Conservation (phyloP, 2,329 filamentous ascomycete species). For the Exophiala sp. region DNA sequence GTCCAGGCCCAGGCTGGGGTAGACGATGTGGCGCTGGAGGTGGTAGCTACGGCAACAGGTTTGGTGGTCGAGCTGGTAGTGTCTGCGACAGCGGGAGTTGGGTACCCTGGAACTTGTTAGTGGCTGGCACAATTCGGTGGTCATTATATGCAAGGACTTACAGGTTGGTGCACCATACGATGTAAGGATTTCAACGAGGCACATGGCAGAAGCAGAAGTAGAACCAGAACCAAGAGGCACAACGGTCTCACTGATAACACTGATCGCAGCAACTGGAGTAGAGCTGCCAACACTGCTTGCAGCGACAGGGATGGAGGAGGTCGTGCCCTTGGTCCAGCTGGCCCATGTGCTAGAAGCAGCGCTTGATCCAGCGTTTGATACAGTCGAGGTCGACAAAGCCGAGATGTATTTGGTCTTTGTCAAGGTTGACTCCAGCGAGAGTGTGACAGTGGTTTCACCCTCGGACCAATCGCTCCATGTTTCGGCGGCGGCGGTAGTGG, state of each 20-base stretch:
- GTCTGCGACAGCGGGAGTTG: constrained; percentile 15
- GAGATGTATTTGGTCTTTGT: constrained; percentile 67
- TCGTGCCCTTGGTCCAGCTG: constrained; percentile 30
- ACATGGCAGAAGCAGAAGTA: constrained; percentile 9
- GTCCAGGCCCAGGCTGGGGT: background rate
- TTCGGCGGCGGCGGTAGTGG: background rate
- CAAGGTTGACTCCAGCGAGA: constrained; percentile 61
- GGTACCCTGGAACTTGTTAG: constrained; percentile 16
- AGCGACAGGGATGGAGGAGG: constrained; percentile 13
- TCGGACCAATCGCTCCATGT: constrained; percentile 17
- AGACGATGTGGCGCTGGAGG: background rate
- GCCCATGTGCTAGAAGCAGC: constrained; percentile 29
- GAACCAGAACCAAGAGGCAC: constrained; percentile 5
- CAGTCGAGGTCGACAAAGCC: constrained; percentile 63
- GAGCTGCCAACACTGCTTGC: constrained; percentile 8
- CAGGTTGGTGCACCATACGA: constrained; percentile 27
- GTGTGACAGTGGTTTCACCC: constrained; percentile 58
- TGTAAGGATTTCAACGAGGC: constrained; percentile 20
- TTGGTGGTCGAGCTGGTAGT: background rate
- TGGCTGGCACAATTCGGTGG: background rate
- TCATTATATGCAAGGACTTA: constrained; percentile 14
- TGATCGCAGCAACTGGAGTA: constrained; percentile 16
- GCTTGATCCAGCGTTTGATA: constrained; percentile 16
- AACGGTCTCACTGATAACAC: constrained; percentile 14
- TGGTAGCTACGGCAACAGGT: constrained; percentile 8